Base-by-base conservation (phyloP, 2,329 filamentous ascomycete species). In the Penicillium sp. region DNA sequence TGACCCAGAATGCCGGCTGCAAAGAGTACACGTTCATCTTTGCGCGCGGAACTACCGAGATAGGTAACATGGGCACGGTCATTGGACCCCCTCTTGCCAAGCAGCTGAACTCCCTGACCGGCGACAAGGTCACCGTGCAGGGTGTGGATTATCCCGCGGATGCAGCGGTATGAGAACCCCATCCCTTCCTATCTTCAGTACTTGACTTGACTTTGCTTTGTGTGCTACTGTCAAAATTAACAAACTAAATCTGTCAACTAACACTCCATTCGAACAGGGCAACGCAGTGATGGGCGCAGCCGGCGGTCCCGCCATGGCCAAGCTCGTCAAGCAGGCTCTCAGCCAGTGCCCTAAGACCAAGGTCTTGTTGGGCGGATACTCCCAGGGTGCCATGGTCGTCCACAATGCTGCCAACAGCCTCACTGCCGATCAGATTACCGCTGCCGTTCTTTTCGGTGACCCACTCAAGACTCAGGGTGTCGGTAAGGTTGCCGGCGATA, bases 401-500 rank as follows among this genome's bases (percentile, higher is more conserved):
- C 72, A 74, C 61, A 68, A 72, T 6, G 72, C 72, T 3, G 66
- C 66, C 3, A 58, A 39, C 31, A 60, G 55, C 23, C 75, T 75
- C 48, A 63, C 38, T 65, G 72, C 63, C 58, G 69, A 67, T 25
- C 69, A 75, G 49, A 70, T 79, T 17, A 67, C 74, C 0, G 77
- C 72, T 8, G 78, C 77, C 2, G 71, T 79, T 7, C 71, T 78
- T 13, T 80, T 79, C 57, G 81, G 72, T 25, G 78, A 82, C 57
- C 81, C 80, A 3, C 74, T 80, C 62, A 76, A 75, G 56, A 57
- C 55, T 21, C 59, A 74, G 58, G 69, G 77, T 47, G 73, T 75
- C 10, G 68, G 71, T 33, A 73, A 78, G 60, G 71, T 80, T n/a
- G 61, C 72, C 6, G 64, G 68, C 29, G 70, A 70, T 1, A 78